A percentile compares a stretch with the other conserved stretches of the same genome.
Conservation (phyloP, 352 stramenopile genomes). For the Phytophthora ramorum region DNA sequence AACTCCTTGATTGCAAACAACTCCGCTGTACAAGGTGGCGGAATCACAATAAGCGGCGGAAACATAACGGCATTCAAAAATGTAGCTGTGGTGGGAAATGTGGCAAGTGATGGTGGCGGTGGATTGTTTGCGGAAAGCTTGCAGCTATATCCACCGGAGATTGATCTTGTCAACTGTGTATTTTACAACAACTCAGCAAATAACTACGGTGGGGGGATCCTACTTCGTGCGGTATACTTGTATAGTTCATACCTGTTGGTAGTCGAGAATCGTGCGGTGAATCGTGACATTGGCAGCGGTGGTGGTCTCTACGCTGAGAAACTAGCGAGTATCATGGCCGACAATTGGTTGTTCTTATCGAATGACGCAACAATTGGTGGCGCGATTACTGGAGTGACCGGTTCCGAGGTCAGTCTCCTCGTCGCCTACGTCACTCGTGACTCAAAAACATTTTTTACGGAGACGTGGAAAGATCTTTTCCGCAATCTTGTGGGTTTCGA, state of each 20-base stretch:
- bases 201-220: conserved; percentile 35
- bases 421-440: conserved; percentile 33
- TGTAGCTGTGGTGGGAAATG: conserved; percentile 35
- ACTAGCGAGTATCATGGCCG: conserved; percentile 6
- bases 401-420: conserved; percentile 26
- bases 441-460: conserved; percentile 13
- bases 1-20: conserved; percentile 37
- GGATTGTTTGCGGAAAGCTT: conserved; percentile 26
- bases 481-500: conserved; percentile 15
- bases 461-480: conserved; percentile 32
- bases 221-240: conserved; percentile 16
- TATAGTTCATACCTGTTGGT: conserved; percentile 25
- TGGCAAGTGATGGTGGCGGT: conserved; percentile 32
- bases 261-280: conserved; percentile 42
- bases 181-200: conserved; percentile 58
- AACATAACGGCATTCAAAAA: conserved; percentile 21
- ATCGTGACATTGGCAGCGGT: conserved; percentile 30
- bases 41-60: conserved; percentile 33
- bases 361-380: conserved; percentile 44
- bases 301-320: conserved; percentile 33
- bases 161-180: conserved; percentile 21
- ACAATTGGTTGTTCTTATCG: conserved; percentile 40
- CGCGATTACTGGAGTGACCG: conserved; percentile 29
- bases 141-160: neutral
- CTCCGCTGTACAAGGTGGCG: conserved; percentile 37